Evolutionary conservation across 805 yeast species (phyloP).

Genomic region (Lachancea kluyveri): DNA sequence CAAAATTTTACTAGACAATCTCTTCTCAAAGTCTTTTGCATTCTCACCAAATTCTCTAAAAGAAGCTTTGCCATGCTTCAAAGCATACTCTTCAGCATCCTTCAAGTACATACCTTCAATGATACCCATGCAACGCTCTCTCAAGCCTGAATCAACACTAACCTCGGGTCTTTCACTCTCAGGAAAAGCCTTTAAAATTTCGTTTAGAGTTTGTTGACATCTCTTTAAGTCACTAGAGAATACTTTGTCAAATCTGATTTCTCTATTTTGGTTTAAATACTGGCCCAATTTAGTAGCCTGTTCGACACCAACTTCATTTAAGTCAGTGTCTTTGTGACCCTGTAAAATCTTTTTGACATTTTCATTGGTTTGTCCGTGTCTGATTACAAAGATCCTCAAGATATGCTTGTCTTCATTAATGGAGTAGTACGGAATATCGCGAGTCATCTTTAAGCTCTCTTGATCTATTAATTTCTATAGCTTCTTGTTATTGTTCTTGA

Average conservation of each 20-base stretch:
- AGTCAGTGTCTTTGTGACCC: conserved; percentile 64
- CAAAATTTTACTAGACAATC: conserved; percentile 46
- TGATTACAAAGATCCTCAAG: conserved; percentile 53
- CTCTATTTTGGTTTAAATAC: conserved; percentile 27
- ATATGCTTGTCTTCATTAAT: conserved; percentile 32
- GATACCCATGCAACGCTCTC: conserved; percentile 77
- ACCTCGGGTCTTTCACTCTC: conserved; percentile 5
- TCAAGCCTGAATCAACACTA: conserved; percentile 29
- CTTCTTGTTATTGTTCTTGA: no score
- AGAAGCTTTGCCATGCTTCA: conserved; percentile 44
- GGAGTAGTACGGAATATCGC: conserved; percentile 13
- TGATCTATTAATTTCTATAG: no score
- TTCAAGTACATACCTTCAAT: conserved; percentile 67
- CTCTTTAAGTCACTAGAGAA: conserved; percentile 41
- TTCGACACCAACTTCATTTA: conserved; percentile 53
- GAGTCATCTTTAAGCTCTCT: conserved; percentile 15
- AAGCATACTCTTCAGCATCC: conserved; percentile 53
- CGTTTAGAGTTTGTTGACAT: conserved; percentile 52
- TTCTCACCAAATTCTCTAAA: conserved; percentile 66
- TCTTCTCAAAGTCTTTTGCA: conserved; percentile 36
- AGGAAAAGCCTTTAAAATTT: conserved; percentile 33
- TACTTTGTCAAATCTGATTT: conserved; percentile 30
- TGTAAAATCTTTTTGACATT: conserved; percentile 65
- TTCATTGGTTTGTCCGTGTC: conserved; percentile 84
- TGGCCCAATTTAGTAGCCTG: conserved; percentile 57